A percentile compares a stretch with the other conserved stretches of the same genome.
These are phyloP conservation scores for Rhododendron mucronatum DNA, from an alignment of 148 eudicot genomes.

Conservation along the genomic window DNA sequence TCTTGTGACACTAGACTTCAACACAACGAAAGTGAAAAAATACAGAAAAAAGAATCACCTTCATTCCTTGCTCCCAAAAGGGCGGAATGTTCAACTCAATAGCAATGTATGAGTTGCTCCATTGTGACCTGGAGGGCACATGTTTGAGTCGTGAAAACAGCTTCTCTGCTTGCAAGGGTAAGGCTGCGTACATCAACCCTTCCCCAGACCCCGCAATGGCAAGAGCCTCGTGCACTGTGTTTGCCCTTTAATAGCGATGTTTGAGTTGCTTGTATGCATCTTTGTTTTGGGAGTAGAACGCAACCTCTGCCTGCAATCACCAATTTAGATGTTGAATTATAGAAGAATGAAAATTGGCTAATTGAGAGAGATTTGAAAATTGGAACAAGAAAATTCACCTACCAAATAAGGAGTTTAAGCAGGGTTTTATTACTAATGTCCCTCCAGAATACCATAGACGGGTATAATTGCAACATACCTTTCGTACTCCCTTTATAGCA, in stretches of 20 bases:
- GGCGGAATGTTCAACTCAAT: background rate
- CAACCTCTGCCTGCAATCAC: constrained; percentile 56
- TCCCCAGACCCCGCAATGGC: too few species aligned
- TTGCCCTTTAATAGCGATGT: constrained; percentile 27
- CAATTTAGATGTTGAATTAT: background rate
- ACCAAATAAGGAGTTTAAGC: background rate
- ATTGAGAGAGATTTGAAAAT: background rate
- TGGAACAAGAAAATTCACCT: background rate
- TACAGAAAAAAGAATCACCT: background rate
- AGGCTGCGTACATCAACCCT: too few species aligned
- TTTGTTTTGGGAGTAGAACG: constrained; percentile 35
- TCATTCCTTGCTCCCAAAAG: background rate
- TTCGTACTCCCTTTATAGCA: constrained; percentile 70
- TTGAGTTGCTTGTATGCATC: constrained; percentile 57
- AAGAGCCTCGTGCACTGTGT: too few species aligned
- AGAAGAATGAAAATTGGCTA: background rate
- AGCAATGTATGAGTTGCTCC: too few species aligned
- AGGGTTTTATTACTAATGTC: background rate
- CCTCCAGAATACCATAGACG: background rate
- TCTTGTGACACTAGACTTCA: background rate
- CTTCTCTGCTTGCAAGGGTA: too few species aligned
- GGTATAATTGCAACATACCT: constrained; percentile 38
- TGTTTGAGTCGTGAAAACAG: too few species aligned
- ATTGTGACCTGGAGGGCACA: too few species aligned
- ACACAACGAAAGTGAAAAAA: background rate